Evolutionary conservation across 495 filamentous ascomycete genomes (phyloP).

Genomic region (Aspergillus kassunensis): DNA sequence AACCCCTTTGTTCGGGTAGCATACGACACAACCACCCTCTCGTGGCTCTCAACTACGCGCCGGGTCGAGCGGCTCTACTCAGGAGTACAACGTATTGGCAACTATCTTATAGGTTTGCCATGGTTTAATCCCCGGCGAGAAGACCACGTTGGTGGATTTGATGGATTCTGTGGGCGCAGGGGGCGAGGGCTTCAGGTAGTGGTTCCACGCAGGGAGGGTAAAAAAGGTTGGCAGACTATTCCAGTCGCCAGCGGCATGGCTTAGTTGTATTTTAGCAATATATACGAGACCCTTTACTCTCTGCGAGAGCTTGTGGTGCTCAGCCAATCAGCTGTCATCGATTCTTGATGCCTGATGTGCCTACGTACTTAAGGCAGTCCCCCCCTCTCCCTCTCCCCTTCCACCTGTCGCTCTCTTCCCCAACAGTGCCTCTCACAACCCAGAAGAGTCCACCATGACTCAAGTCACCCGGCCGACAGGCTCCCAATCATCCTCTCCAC

Average conservation of each 20-base stretch:
- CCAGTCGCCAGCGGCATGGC: neutral
- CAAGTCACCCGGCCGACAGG: no score
- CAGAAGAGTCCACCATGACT: no score
- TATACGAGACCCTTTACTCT: neutral
- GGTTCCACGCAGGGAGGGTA: neutral
- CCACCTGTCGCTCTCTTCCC: no score
- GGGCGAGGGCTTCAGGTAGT: conserved; percentile 48
- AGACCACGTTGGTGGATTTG: conserved; percentile 45
- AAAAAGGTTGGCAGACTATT: conserved; percentile 4
- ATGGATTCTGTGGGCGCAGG: conserved; percentile 53
- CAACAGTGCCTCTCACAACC: no score
- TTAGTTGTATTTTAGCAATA: neutral
- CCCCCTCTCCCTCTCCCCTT: no score
- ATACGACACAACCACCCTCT: conserved; percentile 51
- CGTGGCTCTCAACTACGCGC: conserved; percentile 50
- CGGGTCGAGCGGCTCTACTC: conserved; percentile 57
- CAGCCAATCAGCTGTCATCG: no score
- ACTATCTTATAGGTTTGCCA: conserved; percentile 48
- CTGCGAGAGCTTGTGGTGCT: neutral
- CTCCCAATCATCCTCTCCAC: no score
- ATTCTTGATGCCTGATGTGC: no score
- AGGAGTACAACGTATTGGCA: conserved; percentile 48
- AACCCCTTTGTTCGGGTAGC: conserved; percentile 68
- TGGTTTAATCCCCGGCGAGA: conserved; percentile 54
- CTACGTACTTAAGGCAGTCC: no score